phyloP scores from a whole-genome alignment of 2,329 filamentous ascomycete species.

The Elsinoe batatas region DNA sequence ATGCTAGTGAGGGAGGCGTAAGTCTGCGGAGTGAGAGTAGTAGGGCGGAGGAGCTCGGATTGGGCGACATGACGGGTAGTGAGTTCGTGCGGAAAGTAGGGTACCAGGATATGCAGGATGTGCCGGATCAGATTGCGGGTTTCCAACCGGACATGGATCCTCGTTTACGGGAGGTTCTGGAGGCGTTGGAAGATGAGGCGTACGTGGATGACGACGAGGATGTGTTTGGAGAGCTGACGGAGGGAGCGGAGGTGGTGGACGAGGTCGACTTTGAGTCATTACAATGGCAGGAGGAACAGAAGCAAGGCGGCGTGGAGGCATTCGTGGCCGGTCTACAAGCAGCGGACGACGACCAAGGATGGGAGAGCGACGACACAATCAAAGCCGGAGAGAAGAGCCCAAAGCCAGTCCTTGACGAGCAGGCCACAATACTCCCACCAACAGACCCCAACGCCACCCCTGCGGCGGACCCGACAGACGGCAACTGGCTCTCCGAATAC shows the following conservation, averaged over 20 bases:
- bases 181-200: constrained; percentile 89
- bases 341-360: constrained; percentile 63
- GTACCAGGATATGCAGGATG: constrained; percentile 86
- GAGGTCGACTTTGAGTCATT: constrained; percentile 66
- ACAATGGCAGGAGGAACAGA: constrained; percentile 29
- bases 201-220: constrained; percentile 83
- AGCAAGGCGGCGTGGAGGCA: constrained; percentile 17
- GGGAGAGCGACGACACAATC: constrained; percentile 90
- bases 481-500: constrained; percentile 87
- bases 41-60: constrained; percentile 42
- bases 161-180: constrained; percentile 75
- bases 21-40: constrained; percentile 34
- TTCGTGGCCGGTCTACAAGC: constrained; percentile 22
- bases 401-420: constrained; percentile 30
- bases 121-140: constrained; percentile 82
- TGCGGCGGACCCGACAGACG: constrained; percentile 40
- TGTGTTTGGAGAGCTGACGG: constrained; percentile 64
- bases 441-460: constrained; percentile 26
- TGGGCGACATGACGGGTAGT: constrained; percentile 65
- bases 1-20: constrained; percentile 35
- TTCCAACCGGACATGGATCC: constrained; percentile 99
- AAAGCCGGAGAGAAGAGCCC: constrained; percentile 39
- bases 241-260: constrained; percentile 64
- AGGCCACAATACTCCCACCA: constrained; percentile 34
- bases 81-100: constrained; percentile 67